phyloP scores from a whole-genome alignment of 805 yeast species.

The Wickerhamomyces queroliae region DNA sequence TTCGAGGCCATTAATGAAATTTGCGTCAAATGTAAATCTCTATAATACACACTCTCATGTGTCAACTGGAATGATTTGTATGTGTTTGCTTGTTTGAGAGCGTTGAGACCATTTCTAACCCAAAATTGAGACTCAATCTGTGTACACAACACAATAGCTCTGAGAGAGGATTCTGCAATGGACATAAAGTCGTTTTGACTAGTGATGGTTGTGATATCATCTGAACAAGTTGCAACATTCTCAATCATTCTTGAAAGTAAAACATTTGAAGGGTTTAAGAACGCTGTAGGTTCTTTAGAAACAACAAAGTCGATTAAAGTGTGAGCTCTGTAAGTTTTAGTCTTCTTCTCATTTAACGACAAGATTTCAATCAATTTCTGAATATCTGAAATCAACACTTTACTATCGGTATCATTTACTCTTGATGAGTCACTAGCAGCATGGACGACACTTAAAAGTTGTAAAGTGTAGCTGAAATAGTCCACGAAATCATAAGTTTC shows the following conservation, averaged over 20 bases:
- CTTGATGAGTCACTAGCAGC: conserved; percentile 20
- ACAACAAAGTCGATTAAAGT: conserved; percentile 32
- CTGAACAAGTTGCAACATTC: not conserved
- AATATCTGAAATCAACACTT: conserved; percentile 19
- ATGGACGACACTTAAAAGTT: conserved; percentile 36
- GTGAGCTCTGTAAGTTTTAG: conserved; percentile 20
- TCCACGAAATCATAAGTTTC: conserved; percentile 46
- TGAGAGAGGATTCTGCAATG: conserved; percentile 51
- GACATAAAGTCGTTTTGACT: conserved; percentile 33
- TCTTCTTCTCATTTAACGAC: conserved; percentile 3
- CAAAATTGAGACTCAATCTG: conserved; percentile 64
- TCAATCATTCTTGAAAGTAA: conserved; percentile 34
- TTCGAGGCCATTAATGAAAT: conserved; percentile 42
- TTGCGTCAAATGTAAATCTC: conserved; percentile 76
- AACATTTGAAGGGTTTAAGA: conserved; percentile 55
- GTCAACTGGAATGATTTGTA: conserved; percentile 39
- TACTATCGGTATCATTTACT: not conserved
- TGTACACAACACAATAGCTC: conserved; percentile 53
- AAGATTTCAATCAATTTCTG: conserved; percentile 26
- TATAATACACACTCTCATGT: conserved; percentile 49
- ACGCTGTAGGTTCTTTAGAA: conserved; percentile 45
- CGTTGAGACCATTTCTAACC: conserved; percentile 66
- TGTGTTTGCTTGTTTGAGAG: conserved; percentile 42
- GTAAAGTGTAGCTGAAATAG: conserved; percentile 43
- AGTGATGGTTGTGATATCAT: conserved; percentile 1